These are phyloP conservation scores for Niveomyces coronatus DNA, from an alignment of 2,329 filamentous ascomycete species.

Conservation along the genomic window DNA sequence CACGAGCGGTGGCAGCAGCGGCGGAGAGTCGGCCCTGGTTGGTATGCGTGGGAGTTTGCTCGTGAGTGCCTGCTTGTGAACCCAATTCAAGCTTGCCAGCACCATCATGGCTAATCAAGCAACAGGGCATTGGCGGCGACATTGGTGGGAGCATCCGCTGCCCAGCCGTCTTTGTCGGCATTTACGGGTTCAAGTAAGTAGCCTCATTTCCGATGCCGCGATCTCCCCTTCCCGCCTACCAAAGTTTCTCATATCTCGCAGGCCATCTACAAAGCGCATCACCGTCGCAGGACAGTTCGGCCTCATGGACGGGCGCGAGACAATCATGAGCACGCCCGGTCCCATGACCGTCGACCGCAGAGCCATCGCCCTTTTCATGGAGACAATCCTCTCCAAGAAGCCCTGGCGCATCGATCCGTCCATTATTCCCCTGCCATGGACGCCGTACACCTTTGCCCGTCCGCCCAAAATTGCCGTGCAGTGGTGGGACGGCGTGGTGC, in stretches of 20 bases:
- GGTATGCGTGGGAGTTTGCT: constrained; percentile 30
- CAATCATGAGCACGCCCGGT: constrained; percentile 21
- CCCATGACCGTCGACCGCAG: constrained; percentile 26
- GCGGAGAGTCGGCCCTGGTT: constrained; percentile 39
- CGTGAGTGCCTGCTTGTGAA: constrained; percentile 12
- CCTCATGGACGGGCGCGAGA: constrained; percentile 25
- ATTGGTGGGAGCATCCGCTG: constrained; percentile 31
- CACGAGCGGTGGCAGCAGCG: constrained; percentile 53
- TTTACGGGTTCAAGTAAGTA: constrained; percentile 24
- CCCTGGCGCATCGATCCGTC: constrained; percentile 26
- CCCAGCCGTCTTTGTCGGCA: constrained; percentile 25
- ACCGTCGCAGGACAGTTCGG: constrained; percentile 17
- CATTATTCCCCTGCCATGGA: constrained; percentile 24
- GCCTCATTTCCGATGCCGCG: too few relatives aligned
- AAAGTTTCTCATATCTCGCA: constrained; percentile 10
- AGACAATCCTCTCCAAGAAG: constrained; percentile 19
- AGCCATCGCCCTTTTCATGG: constrained; percentile 25
- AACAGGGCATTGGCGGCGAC: constrained; percentile 29
- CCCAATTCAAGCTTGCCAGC: neutral
- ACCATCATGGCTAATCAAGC: neutral
- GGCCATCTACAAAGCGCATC: constrained; percentile 23
- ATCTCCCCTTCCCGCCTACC: neutral
- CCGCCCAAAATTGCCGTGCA: constrained; percentile 52
- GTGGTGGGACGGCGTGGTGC: constrained; percentile 49
- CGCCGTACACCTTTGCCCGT: constrained; percentile 19